Evolutionary conservation across 2,329 filamentous ascomycete species (phyloP).

Genomic region (Xylaria sp.): DNA sequence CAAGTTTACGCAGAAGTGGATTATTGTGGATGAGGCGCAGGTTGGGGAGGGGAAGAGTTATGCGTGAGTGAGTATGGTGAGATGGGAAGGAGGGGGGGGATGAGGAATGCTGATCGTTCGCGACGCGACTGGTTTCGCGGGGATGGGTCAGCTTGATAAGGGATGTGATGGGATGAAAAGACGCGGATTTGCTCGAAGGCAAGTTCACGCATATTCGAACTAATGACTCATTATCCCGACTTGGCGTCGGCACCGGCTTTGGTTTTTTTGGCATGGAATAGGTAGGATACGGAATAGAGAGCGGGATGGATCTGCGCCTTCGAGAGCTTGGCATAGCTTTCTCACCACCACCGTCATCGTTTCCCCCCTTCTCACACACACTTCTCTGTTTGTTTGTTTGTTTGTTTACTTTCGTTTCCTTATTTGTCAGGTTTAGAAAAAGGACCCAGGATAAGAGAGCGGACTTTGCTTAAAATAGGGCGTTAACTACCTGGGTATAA

Average conservation of each 20-base stretch:
- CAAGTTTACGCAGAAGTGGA: conserved; percentile 14
- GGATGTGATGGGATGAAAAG: not conserved
- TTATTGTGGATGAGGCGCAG: conserved; percentile 6
- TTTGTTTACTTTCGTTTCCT: no score
- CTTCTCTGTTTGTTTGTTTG: no score
- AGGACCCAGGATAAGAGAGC: no score
- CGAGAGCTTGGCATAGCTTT: conserved; percentile 5
- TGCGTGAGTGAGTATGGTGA: no score
- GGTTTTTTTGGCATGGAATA: conserved; percentile 1
- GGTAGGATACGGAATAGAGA: not conserved
- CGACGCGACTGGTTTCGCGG: no score
- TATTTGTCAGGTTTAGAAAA: no score
- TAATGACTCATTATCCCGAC: not conserved
- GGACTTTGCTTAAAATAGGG: no score
- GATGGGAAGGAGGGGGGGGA: no score
- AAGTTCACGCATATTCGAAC: not conserved
- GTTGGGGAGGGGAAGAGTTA: no score
- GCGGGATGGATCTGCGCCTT: not conserved
- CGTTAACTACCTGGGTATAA: no score
- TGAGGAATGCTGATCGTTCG: no score
- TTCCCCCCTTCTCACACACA: not conserved
- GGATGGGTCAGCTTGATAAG: no score
- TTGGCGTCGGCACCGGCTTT: not conserved
- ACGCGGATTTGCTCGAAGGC: not conserved
- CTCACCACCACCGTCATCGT: not conserved